A percentile compares a stretch with the other conserved stretches of the same genome.
phyloP scores from a whole-genome alignment of 306 rosid genomes.

The Castanospermum australe region DNA sequence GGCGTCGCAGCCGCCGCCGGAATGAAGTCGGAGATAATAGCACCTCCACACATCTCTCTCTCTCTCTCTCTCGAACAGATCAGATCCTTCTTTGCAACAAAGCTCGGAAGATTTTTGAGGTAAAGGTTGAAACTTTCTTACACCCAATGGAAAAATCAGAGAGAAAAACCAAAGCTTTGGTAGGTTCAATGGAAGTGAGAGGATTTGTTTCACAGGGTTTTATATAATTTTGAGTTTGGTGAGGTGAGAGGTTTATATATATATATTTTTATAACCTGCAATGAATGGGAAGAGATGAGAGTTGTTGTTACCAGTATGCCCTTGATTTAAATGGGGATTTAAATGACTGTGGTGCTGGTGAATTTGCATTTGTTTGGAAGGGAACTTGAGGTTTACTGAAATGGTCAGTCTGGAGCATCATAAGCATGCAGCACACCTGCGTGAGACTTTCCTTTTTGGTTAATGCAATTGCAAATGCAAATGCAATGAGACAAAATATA shows the following conservation, averaged over 20 bases:
- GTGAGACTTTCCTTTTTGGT: background rate
- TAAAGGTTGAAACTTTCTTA: slow-evolving; percentile 14
- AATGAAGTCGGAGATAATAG: slow-evolving; percentile 91
- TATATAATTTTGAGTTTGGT: slow-evolving; percentile 17
- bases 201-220: background rate
- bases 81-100: background rate
- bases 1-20: slow-evolving; percentile 32
- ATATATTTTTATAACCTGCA: background rate
- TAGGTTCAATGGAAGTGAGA: background rate
- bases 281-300: background rate
- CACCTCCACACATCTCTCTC: slow-evolving; percentile 84
- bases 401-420: background rate
- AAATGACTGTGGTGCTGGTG: background rate
- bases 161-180: background rate
- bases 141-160: background rate
- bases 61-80: background rate
- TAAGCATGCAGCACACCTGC: slow-evolving; percentile 13
- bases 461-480: background rate
- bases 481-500: background rate
- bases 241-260: slow-evolving; percentile 16
- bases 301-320: slow-evolving; percentile 35
- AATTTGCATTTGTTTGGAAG: background rate
- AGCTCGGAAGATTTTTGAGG: background rate
- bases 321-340: slow-evolving; percentile 8
- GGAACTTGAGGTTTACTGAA: background rate